Evolutionary conservation across 345 rosid genomes (phyloP).

Genomic region (Murraya paniculata): DNA sequence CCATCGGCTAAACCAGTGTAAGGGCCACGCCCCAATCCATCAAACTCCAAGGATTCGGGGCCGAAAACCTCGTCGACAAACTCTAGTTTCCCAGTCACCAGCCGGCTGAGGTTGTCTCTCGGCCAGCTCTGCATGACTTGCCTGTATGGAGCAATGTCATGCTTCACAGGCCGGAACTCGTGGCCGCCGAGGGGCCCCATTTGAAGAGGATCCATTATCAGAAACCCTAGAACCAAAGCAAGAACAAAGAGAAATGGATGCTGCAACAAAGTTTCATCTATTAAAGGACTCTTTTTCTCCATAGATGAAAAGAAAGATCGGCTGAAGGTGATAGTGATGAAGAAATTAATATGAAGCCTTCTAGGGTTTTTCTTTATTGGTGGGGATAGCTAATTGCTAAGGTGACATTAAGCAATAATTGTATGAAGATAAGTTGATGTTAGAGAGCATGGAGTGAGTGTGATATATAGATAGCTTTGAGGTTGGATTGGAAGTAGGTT

Average conservation of each 20-base stretch:
- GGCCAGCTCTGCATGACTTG: slow-evolving; percentile 86
- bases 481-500: slow-evolving; percentile 15
- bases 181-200: slow-evolving; percentile 74
- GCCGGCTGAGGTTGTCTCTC: slow-evolving; percentile 59
- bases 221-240: slow-evolving; percentile 52
- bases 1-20: slow-evolving; percentile 92
- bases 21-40: slow-evolving; percentile 75
- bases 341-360: background rate
- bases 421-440: background rate
- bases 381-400: background rate
- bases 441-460: background rate
- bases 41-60: slow-evolving; percentile 94
- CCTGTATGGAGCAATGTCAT: slow-evolving; percentile 84
- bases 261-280: slow-evolving; percentile 40
- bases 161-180: slow-evolving; percentile 80
- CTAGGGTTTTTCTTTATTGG: background rate
- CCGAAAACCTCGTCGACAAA: slow-evolving; percentile 75
- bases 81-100: slow-evolving; percentile 71
- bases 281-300: slow-evolving; percentile 48
- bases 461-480: slow-evolving; percentile 7
- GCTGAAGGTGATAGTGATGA: background rate
- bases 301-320: slow-evolving; percentile 20
- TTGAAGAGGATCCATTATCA: slow-evolving; percentile 64
- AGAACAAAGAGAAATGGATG: slow-evolving; percentile 49
- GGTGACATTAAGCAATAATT: background rate